Evolutionary conservation across 768 basidiomycete species (phyloP).

Genomic region (Rhizopogon rudus): DNA sequence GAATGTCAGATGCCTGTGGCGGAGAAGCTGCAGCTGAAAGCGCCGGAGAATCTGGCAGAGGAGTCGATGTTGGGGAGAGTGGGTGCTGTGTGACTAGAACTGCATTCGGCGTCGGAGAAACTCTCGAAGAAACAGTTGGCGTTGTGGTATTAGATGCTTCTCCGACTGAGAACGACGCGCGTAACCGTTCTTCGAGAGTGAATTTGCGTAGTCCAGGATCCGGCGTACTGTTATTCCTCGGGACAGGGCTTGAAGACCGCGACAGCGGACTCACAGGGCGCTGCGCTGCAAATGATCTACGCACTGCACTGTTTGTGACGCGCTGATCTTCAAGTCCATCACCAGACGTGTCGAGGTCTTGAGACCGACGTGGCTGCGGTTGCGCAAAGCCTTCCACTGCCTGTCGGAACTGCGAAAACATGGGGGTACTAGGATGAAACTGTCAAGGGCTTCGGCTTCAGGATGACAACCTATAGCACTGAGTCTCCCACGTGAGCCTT

Average conservation of each 20-base stretch:
- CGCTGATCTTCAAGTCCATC: conserved; percentile 10
- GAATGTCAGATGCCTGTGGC: neutral
- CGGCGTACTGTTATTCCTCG: conserved; percentile 8
- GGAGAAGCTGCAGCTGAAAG: conserved; percentile 1
- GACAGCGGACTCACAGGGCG: conserved; percentile 28
- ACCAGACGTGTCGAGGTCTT: conserved; percentile 23
- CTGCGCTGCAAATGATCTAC: conserved; percentile 57
- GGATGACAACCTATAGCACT: neutral
- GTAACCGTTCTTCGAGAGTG: conserved; percentile 73
- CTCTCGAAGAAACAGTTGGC: conserved; percentile 33
- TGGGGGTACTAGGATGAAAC: conserved; percentile 20
- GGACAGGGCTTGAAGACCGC: conserved; percentile 20
- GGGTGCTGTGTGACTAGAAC: conserved; percentile 26
- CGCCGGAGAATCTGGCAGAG: conserved; percentile 39
- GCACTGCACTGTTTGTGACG: conserved; percentile 36
- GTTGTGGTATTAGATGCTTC: conserved; percentile 47
- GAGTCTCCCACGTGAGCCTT: conserved; percentile 5
- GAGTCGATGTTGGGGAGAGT: conserved; percentile 38
- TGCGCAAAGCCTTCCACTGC: conserved; percentile 69
- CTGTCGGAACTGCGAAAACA: conserved; percentile 74
- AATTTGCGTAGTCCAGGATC: conserved; percentile 39
- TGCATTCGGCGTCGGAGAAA: conserved; percentile 34
- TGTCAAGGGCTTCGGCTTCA: neutral
- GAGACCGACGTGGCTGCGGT: conserved; percentile 34
- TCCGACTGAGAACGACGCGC: conserved; percentile 54